Percentiles rank a stretch among this genome's conserved stretches.
phyloP scores from a whole-genome alignment of 495 filamentous ascomycete genomes.

The Tuber magnatum region DNA sequence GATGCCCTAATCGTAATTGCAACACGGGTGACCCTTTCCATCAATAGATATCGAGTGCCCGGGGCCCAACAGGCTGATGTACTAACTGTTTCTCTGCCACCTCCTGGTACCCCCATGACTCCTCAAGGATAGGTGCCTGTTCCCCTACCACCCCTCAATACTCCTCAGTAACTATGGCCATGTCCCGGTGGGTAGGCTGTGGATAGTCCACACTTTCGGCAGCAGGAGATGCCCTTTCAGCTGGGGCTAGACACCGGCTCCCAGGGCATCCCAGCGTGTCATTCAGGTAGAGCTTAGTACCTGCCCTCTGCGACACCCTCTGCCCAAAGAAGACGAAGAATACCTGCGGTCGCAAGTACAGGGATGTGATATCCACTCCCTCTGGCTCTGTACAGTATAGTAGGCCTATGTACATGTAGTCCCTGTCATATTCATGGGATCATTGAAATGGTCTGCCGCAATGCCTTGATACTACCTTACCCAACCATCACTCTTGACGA shows the following conservation, averaged over 20 bases:
- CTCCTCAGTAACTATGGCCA: too few relatives aligned
- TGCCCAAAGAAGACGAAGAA: slow-evolving; percentile 16
- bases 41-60: not conserved
- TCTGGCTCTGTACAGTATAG: not conserved
- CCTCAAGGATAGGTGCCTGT: not conserved
- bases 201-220: not conserved
- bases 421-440: slow-evolving; percentile 11
- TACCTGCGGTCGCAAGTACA: slow-evolving; percentile 5
- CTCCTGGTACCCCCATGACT: not conserved
- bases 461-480: not conserved
- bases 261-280: not conserved
- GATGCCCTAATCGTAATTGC: not conserved
- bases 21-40: not conserved
- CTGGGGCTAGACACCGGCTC: not conserved
- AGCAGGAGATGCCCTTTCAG: accelerated
- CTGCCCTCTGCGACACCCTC: not conserved
- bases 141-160: too few relatives aligned
- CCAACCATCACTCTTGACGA: not conserved
- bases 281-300: not conserved
- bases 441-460: slow-evolving; percentile 14
- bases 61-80: not conserved
- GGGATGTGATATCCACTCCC: slow-evolving; percentile 8
- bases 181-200: too few relatives aligned
- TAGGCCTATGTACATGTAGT: slow-evolving; percentile 1
- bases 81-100: not conserved